Base-by-base conservation (phyloP, 148 eudicot species). In the Silene conica region DNA sequence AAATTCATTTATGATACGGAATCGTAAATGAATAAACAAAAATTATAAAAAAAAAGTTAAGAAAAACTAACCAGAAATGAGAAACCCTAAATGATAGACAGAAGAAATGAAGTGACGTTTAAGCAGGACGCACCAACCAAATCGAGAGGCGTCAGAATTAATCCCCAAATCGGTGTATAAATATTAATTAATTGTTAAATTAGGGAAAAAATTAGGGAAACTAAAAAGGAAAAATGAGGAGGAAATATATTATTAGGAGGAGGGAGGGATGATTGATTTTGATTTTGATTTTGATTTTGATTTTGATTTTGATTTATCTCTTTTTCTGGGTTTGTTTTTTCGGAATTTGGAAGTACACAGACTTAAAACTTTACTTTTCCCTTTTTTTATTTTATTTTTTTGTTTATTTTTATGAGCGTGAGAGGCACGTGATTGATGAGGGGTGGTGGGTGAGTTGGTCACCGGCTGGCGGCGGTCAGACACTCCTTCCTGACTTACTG, bases 51-150 rank as follows among this genome's bases (percentile, higher is more conserved):
- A n/a, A 13, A 2, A 31, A 31, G 34, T 41, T 8, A 8, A 67
- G 43, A 43, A 45, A 20, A n/a, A 45, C 54, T 67, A 16, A 67
- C 54, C 70, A 50, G 18, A 67, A 38, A 19, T 67, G 20, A 12
- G 54, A 67, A 67, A 67, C 70, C 70, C 70, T 67, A 67, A 13
- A 21, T 59, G 12, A 59, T 22, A 59, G 1, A 58, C 34, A 20
- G 19, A 19, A 19, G 22, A n/a, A 55, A 15, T 55, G n/a, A 50
- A 50, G 55, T 50, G 14, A 15, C 43, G 8, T 38, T 38, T 38
- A 38, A 38, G 43, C 43, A 38, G 43, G 8, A 38, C 4, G 43
- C 43, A 31, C 3, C 34, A 31, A 31, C 34, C 34, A 31, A 31
- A 31, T 31, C 34, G 34, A 31, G 5, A 31, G 34, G 34, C 34